A percentile compares a stretch with the other conserved stretches of the same genome.
These are phyloP conservation scores for Flaveria linearis DNA, from an alignment of 129 eudicot species.

Conservation along the genomic window DNA sequence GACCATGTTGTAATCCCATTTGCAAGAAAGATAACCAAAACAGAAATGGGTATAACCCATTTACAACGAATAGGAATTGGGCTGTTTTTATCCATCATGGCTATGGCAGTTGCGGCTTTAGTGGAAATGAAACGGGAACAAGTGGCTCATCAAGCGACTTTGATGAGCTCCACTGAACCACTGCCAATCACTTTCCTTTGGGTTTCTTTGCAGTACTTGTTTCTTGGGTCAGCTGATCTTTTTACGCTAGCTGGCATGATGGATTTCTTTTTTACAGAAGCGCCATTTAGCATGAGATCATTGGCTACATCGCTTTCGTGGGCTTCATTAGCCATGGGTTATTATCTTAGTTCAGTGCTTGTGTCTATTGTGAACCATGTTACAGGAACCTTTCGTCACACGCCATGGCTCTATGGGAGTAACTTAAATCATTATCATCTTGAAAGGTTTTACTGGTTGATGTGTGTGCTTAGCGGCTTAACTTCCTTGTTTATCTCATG, in stretches of 20 bases:
- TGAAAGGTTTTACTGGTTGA: slow-evolving; percentile 80
- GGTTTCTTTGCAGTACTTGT: slow-evolving; percentile 76
- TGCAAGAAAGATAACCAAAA: slow-evolving; percentile 59
- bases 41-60: slow-evolving; percentile 80
- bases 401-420: slow-evolving; percentile 78
- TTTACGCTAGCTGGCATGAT: slow-evolving; percentile 83
- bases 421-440: slow-evolving; percentile 78
- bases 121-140: slow-evolving; percentile 71
- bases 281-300: slow-evolving; percentile 83
- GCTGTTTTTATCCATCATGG: slow-evolving; percentile 58
- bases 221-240: slow-evolving; percentile 90
- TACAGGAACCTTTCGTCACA: slow-evolving; percentile 52
- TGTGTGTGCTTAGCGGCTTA: slow-evolving; percentile 71
- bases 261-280: slow-evolving; percentile 89
- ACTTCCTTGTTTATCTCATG: slow-evolving; percentile 65
- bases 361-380: slow-evolving; percentile 55
- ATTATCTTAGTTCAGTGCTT: slow-evolving; percentile 81
- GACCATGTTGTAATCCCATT: slow-evolving; percentile 61
- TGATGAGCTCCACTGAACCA: slow-evolving; percentile 57
- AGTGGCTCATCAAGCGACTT: slow-evolving; percentile 47
- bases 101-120: slow-evolving; percentile 83
- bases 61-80: slow-evolving; percentile 78
- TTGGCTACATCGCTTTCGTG: slow-evolving; percentile 88
- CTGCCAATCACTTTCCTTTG: slow-evolving; percentile 83
- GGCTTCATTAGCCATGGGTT: slow-evolving; percentile 91